Conservation (phyloP, 208 protist genomes). For the Perkinsela sp. region DNA sequence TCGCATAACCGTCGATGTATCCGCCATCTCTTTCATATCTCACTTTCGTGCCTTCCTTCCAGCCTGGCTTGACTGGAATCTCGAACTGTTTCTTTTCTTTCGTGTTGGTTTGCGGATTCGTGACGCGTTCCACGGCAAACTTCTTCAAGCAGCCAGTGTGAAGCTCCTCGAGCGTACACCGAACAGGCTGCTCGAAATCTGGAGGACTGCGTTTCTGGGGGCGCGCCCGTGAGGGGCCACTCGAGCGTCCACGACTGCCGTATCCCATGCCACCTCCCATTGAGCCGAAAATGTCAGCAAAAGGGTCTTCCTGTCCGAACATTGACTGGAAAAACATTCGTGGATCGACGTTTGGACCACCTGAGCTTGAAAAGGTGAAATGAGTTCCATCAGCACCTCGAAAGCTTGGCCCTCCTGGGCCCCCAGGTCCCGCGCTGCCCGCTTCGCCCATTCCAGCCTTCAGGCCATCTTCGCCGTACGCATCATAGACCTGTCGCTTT, state of each 20-base stretch:
- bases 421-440: constrained; percentile 2
- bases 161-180: constrained; percentile 33
- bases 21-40: constrained; percentile 61
- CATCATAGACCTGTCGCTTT: constrained; percentile 78
- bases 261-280: constrained; percentile 6
- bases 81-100: constrained; percentile 56
- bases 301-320: constrained; percentile 10
- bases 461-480: constrained; percentile 45
- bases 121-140: constrained; percentile 17
- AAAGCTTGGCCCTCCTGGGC: constrained; percentile 12
- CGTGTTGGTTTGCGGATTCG: constrained; percentile 12
- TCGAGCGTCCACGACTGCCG: neutral
- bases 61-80: constrained; percentile 73
- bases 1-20: constrained; percentile 37
- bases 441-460: constrained; percentile 9
- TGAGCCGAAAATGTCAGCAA: constrained; percentile 3
- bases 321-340: constrained; percentile 54
- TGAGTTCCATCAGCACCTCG: constrained; percentile 2
- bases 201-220: constrained; percentile 18
- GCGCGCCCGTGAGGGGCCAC: neutral
- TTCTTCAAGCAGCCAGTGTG: constrained; percentile 40
- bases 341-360: constrained; percentile 14
- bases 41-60: constrained; percentile 84
- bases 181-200: constrained; percentile 12
- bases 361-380: constrained; percentile 2